These are phyloP conservation scores for Chaetomium sp. DNA, from an alignment of 2,329 filamentous ascomycete species.

Conservation along the genomic window DNA sequence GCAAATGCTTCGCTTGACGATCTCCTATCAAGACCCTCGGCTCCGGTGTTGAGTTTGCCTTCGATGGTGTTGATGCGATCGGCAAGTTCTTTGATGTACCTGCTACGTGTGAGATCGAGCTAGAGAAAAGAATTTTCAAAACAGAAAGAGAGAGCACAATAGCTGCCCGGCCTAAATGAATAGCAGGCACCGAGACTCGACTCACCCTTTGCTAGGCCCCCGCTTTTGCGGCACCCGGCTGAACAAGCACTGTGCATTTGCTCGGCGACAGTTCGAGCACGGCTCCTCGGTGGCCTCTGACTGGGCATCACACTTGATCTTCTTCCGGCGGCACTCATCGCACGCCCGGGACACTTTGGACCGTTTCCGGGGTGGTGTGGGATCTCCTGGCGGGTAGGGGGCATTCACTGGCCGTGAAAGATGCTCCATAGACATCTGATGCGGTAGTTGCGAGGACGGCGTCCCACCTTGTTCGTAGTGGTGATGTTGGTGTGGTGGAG, in stretches of 20 bases:
- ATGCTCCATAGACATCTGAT: slow-evolving; percentile 32
- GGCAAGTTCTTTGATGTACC: slow-evolving; percentile 86
- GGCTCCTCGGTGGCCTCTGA: slow-evolving; percentile 66
- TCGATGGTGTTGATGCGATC: slow-evolving; percentile 79
- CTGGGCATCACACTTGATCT: slow-evolving; percentile 80
- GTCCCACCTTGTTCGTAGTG: slow-evolving; percentile 22
- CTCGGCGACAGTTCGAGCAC: slow-evolving; percentile 75
- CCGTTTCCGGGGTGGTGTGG: slow-evolving; percentile 64
- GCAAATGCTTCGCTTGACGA: slow-evolving; percentile 46
- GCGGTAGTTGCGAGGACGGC: slow-evolving; percentile 26
- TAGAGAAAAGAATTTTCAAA: neutral
- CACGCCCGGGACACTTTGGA: slow-evolving; percentile 85
- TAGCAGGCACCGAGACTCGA: neutral
- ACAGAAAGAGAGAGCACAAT: neutral
- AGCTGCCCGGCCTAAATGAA: slow-evolving; percentile 1
- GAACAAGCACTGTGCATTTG: slow-evolving; percentile 72
- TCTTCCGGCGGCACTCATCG: slow-evolving; percentile 83
- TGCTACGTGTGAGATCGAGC: slow-evolving; percentile 26
- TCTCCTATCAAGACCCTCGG: slow-evolving; percentile 36
- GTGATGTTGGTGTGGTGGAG: slow-evolving; percentile 20
- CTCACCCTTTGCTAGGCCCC: slow-evolving; percentile 80
- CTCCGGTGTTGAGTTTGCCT: slow-evolving; percentile 57
- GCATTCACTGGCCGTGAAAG: slow-evolving; percentile 20
- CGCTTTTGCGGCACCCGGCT: slow-evolving; percentile 83
- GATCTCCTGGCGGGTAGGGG: slow-evolving; percentile 42